Conservation (phyloP, 2,329 filamentous ascomycete genomes). For the Ophiognomonia clavigignenti-juglandacearum region DNA sequence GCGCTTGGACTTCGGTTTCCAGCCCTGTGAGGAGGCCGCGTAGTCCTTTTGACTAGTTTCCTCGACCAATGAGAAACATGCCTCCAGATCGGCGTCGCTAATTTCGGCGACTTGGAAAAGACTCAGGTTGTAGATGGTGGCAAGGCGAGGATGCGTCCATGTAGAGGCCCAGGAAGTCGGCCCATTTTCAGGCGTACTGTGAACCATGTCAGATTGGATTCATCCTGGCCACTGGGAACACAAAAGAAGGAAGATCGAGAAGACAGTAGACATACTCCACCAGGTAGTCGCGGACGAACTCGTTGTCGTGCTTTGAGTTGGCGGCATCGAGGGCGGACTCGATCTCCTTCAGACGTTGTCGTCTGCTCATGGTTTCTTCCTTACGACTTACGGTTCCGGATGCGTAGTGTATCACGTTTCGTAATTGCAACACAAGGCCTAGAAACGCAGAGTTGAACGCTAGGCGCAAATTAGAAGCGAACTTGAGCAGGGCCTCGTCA, state of each 20-base stretch:
- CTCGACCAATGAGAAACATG: slow-evolving; percentile 55
- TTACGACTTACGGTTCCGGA: neutral
- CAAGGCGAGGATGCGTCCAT: slow-evolving; percentile 49
- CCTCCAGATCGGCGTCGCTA: slow-evolving; percentile 41
- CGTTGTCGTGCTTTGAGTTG: slow-evolving; percentile 5
- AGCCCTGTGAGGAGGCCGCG: slow-evolving; percentile 54
- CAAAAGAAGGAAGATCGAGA: neutral
- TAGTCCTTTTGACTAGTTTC: slow-evolving; percentile 62
- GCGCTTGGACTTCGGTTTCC: slow-evolving; percentile 57
- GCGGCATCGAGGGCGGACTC: slow-evolving; percentile 4
- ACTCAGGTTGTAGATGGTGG: slow-evolving; percentile 35
- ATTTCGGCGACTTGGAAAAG: slow-evolving; percentile 32
- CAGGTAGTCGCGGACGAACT: slow-evolving; percentile 7
- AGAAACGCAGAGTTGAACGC: too few relatives aligned
- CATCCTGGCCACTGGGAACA: too few relatives aligned
- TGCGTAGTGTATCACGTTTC: too few relatives aligned
- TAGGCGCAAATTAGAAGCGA: too few relatives aligned
- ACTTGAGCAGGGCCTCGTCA: too few relatives aligned
- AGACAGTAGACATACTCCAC: neutral
- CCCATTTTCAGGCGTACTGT: neutral
- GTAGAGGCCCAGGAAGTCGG: slow-evolving; percentile 25
- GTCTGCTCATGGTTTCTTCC: neutral
- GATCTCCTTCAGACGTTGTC: slow-evolving; percentile 1
- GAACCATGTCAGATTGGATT: neutral
- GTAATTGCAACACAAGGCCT: too few relatives aligned